Base-by-base conservation (phyloP, 805 yeast species). In the Hanseniaspora meyeri region DNA sequence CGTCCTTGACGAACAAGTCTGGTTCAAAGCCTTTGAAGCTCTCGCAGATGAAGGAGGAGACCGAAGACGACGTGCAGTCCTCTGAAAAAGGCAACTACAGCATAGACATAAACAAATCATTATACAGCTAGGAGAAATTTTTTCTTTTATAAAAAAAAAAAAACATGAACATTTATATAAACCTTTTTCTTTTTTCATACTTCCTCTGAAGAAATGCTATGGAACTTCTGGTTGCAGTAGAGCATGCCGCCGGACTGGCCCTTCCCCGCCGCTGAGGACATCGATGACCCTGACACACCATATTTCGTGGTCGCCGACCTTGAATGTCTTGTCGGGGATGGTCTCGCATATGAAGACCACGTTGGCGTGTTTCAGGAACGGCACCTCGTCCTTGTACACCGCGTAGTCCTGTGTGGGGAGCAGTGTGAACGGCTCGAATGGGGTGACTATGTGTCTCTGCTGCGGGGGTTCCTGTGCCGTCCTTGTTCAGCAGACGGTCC, bases 271-370 rank as follows among this genome's bases (percentile, higher is more conserved):
- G 40, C 71, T 39, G 0, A 77, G 60, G 2, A 85, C 77, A 43
- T 84, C 84, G 39, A 73, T 70, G 4, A 91, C 95, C 59, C 79
- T 76, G 3, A 87, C 96, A 4, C 89, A 80, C 93, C 96, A 87
- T 3, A 91, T 80, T 65, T 90, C 96, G 69, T 91, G 97, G 64
- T 85, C 88, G 59, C 85, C 89, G 0, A 88, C 83, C 11, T 66
- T 66, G 51, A 85, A 74, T 16, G 42, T 43, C 27, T 31, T 24
- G 4, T 76, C 78, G 29, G 74, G 70, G 47, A 68, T 71, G 54
- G 77, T 78, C 55, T 77, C 72, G 65, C 93, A 86, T 19, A 86
- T 76, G 59, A 86, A 69, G 1, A 81, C 77, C 49, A 80, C 70
- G 60, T 83, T 89, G 37, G 81, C 75, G 27, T 77, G 73, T 24